phyloP scores from a whole-genome alignment of 2,329 filamentous ascomycete genomes.

The Alternaria novae-zelandiae region DNA sequence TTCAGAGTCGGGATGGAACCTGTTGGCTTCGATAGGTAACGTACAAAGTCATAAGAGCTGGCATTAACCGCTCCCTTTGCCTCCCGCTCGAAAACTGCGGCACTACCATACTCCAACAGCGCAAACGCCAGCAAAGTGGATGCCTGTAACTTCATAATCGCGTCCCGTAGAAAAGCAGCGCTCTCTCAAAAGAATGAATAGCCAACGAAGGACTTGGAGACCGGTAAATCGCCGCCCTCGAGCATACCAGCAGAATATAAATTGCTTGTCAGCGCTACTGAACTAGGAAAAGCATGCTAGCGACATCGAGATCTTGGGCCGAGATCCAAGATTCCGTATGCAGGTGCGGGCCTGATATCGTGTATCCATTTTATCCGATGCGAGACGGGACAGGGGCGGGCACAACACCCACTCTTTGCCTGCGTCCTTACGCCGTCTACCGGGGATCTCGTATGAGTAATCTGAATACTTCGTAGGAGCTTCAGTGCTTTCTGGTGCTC shows the following conservation, averaged over 20 bases:
- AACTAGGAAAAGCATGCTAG: constrained; percentile 3
- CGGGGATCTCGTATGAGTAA: background rate
- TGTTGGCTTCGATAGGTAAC: background rate
- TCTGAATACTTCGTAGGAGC: background rate
- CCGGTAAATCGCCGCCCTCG: background rate
- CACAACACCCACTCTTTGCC: background rate
- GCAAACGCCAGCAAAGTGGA: constrained; percentile 3
- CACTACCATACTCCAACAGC: constrained; percentile 7
- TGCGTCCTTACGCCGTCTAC: background rate
- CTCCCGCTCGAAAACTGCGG: background rate
- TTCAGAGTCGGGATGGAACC: background rate
- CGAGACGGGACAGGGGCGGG: background rate
- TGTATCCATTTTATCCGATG: constrained; percentile 7
- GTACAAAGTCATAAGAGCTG: constrained; percentile 11
- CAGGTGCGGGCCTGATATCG: background rate
- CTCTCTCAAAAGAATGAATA: background rate
- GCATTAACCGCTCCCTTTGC: background rate
- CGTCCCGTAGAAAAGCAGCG: background rate
- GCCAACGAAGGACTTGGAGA: background rate
- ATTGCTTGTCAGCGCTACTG: background rate
- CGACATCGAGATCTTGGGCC: background rate
- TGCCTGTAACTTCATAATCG: constrained; percentile 13
- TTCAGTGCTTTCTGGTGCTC: background rate
- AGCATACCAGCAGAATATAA: background rate
- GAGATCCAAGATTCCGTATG: background rate